Percentiles rank a stretch among this genome's conserved stretches.
These are phyloP conservation scores for Yamadazyma kitorensis DNA, from an alignment of 805 yeast genomes.

Conservation along the genomic window DNA sequence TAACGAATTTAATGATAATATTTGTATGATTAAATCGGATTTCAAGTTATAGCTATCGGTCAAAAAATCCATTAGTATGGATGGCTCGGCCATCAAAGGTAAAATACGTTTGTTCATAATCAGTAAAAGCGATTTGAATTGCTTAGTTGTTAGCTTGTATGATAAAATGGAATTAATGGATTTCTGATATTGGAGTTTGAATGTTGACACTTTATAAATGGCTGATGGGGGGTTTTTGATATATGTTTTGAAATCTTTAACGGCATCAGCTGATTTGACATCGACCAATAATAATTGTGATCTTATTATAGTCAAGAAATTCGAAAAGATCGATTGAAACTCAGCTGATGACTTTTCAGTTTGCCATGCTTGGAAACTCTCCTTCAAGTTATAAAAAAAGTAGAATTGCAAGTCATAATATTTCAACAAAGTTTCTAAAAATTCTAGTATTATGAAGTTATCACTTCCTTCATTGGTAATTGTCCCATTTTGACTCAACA, in stretches of 20 bases:
- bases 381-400: slow-evolving; percentile 52
- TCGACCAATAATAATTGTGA: slow-evolving; percentile 18
- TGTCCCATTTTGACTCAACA: slow-evolving; percentile 31
- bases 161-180: slow-evolving; percentile 60
- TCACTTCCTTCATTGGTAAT: slow-evolving; percentile 46
- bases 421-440: slow-evolving; percentile 48
- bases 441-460: slow-evolving; percentile 52
- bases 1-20: slow-evolving; percentile 82
- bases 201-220: slow-evolving; percentile 40
- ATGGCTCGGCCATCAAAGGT: slow-evolving; percentile 77
- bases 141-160: slow-evolving; percentile 46
- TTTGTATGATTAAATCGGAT: slow-evolving; percentile 52
- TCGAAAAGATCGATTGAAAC: slow-evolving; percentile 30
- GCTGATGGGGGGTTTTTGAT: slow-evolving; percentile 32
- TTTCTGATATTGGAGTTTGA: slow-evolving; percentile 65
- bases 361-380: slow-evolving; percentile 22
- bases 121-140: slow-evolving; percentile 66
- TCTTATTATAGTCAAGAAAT: slow-evolving; percentile 38
- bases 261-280: slow-evolving; percentile 23
- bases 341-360: slow-evolving; percentile 5
- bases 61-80: slow-evolving; percentile 85
- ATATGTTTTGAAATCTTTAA: slow-evolving; percentile 27
- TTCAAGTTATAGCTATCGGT: slow-evolving; percentile 72
- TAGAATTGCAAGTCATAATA: slow-evolving; percentile 80
- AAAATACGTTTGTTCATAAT: slow-evolving; percentile 81